Percentiles rank a stretch among this genome's conserved stretches.
Evolutionary conservation across 345 rosid genomes (phyloP).

Genomic region (Erysimum cheiranthoides): DNA sequence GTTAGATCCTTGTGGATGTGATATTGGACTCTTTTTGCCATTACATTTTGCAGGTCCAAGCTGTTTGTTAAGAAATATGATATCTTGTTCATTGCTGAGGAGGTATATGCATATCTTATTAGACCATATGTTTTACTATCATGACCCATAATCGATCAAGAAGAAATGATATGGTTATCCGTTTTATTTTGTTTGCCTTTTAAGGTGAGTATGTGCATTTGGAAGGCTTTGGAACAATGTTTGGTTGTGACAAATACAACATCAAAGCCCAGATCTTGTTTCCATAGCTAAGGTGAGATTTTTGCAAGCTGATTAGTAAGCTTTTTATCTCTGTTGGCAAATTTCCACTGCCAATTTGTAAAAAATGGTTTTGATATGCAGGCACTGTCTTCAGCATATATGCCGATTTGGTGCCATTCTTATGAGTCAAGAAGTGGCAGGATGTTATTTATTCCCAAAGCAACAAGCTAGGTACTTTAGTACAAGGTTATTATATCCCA

Average conservation of each 20-base stretch:
- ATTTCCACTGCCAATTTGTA: neutral
- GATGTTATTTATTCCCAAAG: slow-evolving; percentile 91
- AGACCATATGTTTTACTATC: slow-evolving; percentile 1
- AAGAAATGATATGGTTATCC: neutral
- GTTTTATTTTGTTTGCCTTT: slow-evolving; percentile 26
- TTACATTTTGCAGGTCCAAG: slow-evolving; percentile 72
- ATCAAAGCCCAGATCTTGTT: slow-evolving; percentile 94
- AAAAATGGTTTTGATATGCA: slow-evolving; percentile 28
- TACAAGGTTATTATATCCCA: neutral
- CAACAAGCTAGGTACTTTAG: slow-evolving; percentile 79
- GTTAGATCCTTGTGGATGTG: too few relatives aligned
- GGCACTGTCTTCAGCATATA: slow-evolving; percentile 94
- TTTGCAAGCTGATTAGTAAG: slow-evolving; percentile 1
- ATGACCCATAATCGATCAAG: neutral
- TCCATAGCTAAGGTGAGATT: slow-evolving; percentile 83
- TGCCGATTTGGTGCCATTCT: slow-evolving; percentile 97
- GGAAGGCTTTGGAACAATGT: slow-evolving; percentile 98
- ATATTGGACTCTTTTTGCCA: neutral
- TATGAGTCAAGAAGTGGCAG: slow-evolving; percentile 82
- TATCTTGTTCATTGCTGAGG: slow-evolving; percentile 88
- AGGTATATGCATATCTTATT: slow-evolving; percentile 54
- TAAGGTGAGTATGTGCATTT: slow-evolving; percentile 96
- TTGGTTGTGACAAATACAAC: slow-evolving; percentile 87
- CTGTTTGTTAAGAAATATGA: slow-evolving; percentile 88
- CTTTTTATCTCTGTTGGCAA: slow-evolving; percentile 5